A percentile compares a stretch with the other conserved stretches of the same genome.
Conservation (phyloP, 441 rosid species). For the Arabidopsis hybrid region DNA sequence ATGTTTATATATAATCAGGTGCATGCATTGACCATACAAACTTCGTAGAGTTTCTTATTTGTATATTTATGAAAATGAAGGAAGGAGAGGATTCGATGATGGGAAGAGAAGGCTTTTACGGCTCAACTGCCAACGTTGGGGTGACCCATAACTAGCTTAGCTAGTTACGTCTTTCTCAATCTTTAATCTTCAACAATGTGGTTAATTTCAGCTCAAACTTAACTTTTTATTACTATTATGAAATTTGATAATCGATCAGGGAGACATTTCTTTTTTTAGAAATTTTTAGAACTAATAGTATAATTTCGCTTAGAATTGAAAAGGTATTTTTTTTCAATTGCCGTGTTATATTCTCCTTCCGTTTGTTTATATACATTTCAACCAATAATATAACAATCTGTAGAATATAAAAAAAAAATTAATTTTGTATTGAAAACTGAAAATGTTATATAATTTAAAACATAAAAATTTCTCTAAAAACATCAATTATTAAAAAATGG, state of each 20-base stretch:
- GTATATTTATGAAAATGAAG: slow-evolving; percentile 3
- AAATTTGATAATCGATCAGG: slow-evolving; percentile 18
- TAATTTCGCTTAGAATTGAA: not conserved
- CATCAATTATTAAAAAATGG: no score
- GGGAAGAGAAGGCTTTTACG: slow-evolving; percentile 44
- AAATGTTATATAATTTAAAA: no score
- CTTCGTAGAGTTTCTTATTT: not conserved
- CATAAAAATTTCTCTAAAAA: no score
- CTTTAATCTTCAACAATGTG: slow-evolving; percentile 10
- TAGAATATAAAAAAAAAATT: no score
- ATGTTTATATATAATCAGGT: not conserved
- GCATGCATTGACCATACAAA: not conserved
- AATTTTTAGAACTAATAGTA: not conserved
- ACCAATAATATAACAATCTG: no score
- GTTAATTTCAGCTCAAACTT: slow-evolving; percentile 14
- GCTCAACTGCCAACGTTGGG: slow-evolving; percentile 37
- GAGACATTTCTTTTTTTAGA: slow-evolving; percentile 22
- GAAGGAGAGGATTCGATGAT: slow-evolving; percentile 42
- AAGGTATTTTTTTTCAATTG: not conserved
- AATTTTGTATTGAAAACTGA: no score
- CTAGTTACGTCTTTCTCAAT: not conserved
- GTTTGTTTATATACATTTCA: no score
- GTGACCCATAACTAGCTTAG: slow-evolving; percentile 34
- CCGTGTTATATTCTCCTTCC: not conserved
- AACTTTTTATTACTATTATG: not conserved